phyloP scores from a whole-genome alignment of 345 rosid species.

The Acer yangbiense region DNA sequence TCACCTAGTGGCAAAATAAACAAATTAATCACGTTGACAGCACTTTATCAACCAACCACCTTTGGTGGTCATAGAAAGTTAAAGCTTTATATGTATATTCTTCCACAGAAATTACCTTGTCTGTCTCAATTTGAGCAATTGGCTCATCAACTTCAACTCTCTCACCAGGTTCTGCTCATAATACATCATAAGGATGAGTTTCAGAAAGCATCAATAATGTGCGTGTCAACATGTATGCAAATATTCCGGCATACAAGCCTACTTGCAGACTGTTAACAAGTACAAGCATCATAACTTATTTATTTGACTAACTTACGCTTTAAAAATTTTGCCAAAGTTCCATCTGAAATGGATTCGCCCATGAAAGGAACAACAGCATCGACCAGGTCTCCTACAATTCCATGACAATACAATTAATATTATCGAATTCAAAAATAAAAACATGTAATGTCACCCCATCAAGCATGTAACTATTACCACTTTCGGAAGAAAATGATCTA shows the following conservation, averaged over 20 bases:
- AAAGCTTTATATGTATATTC: neutral
- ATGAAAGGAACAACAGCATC: conserved; percentile 84
- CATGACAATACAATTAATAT: neutral
- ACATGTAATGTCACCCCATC: neutral
- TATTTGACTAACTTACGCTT: conserved; percentile 53
- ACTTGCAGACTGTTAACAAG: neutral
- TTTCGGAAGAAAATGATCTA: conserved; percentile 34
- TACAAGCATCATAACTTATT: neutral
- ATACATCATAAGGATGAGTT: conserved; percentile 21
- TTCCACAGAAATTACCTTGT: conserved; percentile 58
- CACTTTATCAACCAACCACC: neutral
- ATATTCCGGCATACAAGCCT: neutral
- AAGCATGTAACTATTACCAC: conserved; percentile 25
- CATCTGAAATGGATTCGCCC: conserved; percentile 92
- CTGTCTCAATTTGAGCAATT: conserved; percentile 97
- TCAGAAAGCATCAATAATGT: neutral
- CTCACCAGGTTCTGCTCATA: conserved; percentile 84
- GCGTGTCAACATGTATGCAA: neutral
- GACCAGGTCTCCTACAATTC: conserved; percentile 53
- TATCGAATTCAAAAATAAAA: neutral
- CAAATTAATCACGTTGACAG: conserved; percentile 9
- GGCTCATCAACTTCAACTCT: conserved; percentile 83
- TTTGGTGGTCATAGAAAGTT: neutral
- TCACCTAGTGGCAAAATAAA: conserved; percentile 26
- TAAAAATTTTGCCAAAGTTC: conserved; percentile 68